phyloP scores from a whole-genome alignment of 2,329 filamentous ascomycete species.

The Pseudogymnoascus sp. region DNA sequence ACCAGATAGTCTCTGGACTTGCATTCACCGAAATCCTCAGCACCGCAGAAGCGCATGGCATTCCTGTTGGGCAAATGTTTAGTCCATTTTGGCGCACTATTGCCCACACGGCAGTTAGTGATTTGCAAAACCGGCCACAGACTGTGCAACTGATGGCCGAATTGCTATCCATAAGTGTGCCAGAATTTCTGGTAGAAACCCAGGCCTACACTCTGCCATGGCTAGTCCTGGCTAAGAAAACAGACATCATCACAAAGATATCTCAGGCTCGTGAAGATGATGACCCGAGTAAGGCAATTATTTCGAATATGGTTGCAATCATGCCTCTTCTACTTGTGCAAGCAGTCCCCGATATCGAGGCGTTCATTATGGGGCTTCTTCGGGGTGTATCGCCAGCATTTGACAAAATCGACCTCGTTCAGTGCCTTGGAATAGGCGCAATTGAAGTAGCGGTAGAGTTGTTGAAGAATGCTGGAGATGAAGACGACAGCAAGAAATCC shows the following conservation, averaged over 20 bases:
- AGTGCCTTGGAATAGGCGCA: constrained; percentile 66
- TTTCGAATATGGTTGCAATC: constrained; percentile 49
- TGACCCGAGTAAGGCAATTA: constrained; percentile 48
- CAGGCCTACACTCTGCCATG: constrained; percentile 79
- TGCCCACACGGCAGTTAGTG: constrained; percentile 73
- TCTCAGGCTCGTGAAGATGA: constrained; percentile 65
- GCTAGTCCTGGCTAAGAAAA: constrained; percentile 69
- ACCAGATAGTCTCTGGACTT: constrained; percentile 67
- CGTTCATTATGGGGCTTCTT: constrained; percentile 59
- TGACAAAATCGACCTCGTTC: constrained; percentile 53
- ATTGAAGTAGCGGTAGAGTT: constrained; percentile 71
- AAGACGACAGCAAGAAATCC: constrained; percentile 44
- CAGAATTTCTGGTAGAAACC: constrained; percentile 64
- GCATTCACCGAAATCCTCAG: constrained; percentile 77
- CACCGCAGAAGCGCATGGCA: constrained; percentile 56
- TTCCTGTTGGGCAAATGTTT: constrained; percentile 61
- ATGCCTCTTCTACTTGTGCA: constrained; percentile 52
- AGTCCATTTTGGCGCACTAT: constrained; percentile 84
- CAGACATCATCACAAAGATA: constrained; percentile 72
- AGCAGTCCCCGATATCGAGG: constrained; percentile 48
- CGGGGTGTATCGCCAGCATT: constrained; percentile 63
- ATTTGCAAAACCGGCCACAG: constrained; percentile 72
- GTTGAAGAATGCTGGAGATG: constrained; percentile 69
- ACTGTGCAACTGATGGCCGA: constrained; percentile 74
- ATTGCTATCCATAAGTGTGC: constrained; percentile 65